Evolutionary conservation across 2,329 filamentous ascomycete genomes (phyloP), one percentile per base, ranked within the genome.

Genomic region (Xylaria digitata): DNA sequence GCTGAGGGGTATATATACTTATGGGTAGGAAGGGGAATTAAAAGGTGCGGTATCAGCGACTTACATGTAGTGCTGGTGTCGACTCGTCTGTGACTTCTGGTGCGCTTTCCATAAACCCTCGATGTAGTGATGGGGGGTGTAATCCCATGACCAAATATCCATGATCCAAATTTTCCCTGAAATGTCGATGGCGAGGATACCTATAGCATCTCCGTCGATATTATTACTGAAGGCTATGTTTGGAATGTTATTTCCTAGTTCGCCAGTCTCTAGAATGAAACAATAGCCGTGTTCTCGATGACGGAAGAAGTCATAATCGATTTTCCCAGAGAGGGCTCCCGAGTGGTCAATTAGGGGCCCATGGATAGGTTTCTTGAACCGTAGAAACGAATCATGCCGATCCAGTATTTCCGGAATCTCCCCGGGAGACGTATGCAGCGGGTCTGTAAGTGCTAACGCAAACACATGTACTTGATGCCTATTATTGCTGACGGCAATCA

Each of bases 401-500:
- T 70, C 32, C 57, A 40, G 57, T 6, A 11, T 50, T 56, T 68
- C 30, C 42, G 48, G 19, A 63, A 53, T 45, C 4, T 19, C 32
- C 8, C 30, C 13, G 6, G 17, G 15, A 13, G 46, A 43, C 42
- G n/a, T 23, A 15, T 48, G 63, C 37, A 21, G 19, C 7, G 66
- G 19, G 19, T 73, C 72, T 8, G 69, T 72, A 8, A 80, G 59
- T 55, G 77, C 77, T n/a, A 78, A 77, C 13, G 79, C 68, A 67
- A 78, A 76, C n/a, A 77, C 73, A 55, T 73, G 74, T 21, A 77
- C 73, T 19, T 74, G 68, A 17, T 76, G 76, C 1, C 85, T 86
- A 76, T 99, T 99, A 0, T 92, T 89, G 72, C 92, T 92, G 45
- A 96, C 90, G 0, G 95, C 96, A 69, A 99, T 91, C 68, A 97